Evolutionary conservation across 192 early-diverging fungal species (phyloP).

Genomic region (Coemansia sp.): DNA sequence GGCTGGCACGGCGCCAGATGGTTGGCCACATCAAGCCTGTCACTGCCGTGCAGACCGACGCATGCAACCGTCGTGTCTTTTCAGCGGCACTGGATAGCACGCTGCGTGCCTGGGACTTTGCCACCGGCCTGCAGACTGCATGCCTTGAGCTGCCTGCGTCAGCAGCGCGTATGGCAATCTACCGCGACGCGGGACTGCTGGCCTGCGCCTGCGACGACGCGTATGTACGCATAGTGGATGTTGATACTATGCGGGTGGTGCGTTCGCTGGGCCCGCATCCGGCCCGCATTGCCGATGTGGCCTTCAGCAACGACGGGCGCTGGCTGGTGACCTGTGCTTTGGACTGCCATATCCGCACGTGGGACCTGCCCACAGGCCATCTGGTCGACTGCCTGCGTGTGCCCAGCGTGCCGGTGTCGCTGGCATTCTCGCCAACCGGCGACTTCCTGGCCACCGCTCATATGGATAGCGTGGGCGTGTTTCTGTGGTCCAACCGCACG

Average conservation of each 20-base stretch:
- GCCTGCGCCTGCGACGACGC: constrained; percentile 86
- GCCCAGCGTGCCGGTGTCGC: constrained; percentile 71
- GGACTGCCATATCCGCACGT: constrained; percentile 88
- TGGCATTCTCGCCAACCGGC: constrained; percentile 87
- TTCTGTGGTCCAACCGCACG: constrained; percentile 87
- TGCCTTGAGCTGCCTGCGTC: constrained; percentile 67
- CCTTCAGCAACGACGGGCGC: constrained; percentile 88
- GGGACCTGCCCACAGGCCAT: constrained; percentile 92
- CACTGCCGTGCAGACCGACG: constrained; percentile 74
- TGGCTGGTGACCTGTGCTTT: constrained; percentile 81
- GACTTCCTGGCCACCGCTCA: constrained; percentile 92
- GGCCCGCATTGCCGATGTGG: constrained; percentile 84
- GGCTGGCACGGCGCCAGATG: constrained; percentile 71
- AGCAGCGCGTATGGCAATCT: constrained; percentile 60
- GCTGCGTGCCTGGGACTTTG: constrained; percentile 79
- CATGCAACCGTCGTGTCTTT: constrained; percentile 68
- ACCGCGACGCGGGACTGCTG: constrained; percentile 72
- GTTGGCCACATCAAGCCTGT: constrained; percentile 74
- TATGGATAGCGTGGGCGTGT: constrained; percentile 88
- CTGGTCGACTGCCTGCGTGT: constrained; percentile 83
- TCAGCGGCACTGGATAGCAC: constrained; percentile 79
- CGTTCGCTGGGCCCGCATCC: constrained; percentile 86
- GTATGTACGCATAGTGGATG: constrained; percentile 82
- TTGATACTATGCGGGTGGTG: constrained; percentile 75
- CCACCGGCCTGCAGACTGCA: constrained; percentile 59